Evolutionary conservation across 768 basidiomycete genomes (phyloP), one percentile per base, ranked within the genome.

Genomic region (Dendrothele bispora): DNA sequence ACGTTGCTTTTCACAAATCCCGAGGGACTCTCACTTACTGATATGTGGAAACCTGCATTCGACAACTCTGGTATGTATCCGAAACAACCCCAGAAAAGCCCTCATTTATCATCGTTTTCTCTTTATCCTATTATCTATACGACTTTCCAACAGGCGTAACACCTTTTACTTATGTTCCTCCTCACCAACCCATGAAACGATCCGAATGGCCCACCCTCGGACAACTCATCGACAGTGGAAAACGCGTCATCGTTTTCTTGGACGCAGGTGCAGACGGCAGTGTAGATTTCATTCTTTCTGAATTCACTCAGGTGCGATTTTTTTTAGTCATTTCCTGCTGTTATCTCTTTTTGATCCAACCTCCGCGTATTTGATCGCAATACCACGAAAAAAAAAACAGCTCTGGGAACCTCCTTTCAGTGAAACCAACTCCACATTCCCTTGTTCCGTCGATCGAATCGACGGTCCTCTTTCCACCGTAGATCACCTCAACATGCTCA

Each of bases 121-220:
- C n/a, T n/a, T n/a, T n/a, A n/a, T n/a, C n/a, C n/a, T n/a, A n/a
- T n/a, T n/a, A n/a, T n/a, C n/a, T n/a, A n/a, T n/a, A n/a, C n/a
- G n/a, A n/a, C 10, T 21, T 17, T 24, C n/a, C n/a, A n/a, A 5
- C 25, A 52, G 52, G 52, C 17, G 61, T 78, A 24, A 59, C 55
- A 22, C 17, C 53, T 64, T 12, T 55, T 24, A 62, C 65, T 20
- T 77, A 69, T 52, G 55, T 68, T 10, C 77, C 76, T 0, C 59
- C 67, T 3, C 48, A 52, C 1, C 52, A 61, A 7, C 59, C 64
- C 2, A 53, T 69, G 39, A 48, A 54, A 1, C 55, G 56, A 15
- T 39, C 52, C 21, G 61, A 67, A 36, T 80, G 78, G 77, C 78
- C 77, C 1, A 75, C 77, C 0, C 61, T 82, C 8, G 75, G 78